Conservation (phyloP, 1,284 basidiomycete species). For the Naganishia albida region DNA sequence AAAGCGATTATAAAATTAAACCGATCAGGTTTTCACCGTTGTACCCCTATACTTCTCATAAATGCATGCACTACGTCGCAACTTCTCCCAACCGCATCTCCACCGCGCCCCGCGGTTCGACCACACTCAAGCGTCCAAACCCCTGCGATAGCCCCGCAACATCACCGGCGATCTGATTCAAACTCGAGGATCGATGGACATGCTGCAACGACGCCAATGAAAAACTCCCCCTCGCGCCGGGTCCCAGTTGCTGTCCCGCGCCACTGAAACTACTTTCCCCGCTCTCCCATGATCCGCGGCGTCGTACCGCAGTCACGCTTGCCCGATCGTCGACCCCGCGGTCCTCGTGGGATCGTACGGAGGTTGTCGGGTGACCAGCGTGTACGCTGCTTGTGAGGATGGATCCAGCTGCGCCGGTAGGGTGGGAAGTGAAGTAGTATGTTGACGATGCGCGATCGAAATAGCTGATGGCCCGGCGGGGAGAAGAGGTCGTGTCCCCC, state of each 20-base stretch:
- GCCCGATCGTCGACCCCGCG: conserved; percentile 41
- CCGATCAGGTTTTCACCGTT: too few species aligned
- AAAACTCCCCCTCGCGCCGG: not conserved
- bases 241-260: conserved; percentile 1
- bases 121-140: conserved; percentile 2
- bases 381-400: not conserved
- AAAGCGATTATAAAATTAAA: too few species aligned
- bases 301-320: conserved; percentile 41
- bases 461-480: conserved; percentile 2
- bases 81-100: not conserved
- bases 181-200: not conserved
- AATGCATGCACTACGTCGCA: too few species aligned
- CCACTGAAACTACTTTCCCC: conserved; percentile 44
- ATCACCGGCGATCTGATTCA: not conserved
- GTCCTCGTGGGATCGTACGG: conserved; percentile 6
- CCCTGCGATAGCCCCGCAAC: not conserved
- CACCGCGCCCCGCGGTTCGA: not conserved
- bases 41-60: not conserved
- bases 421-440: conserved; percentile 7
- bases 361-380: not conserved
- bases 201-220: not conserved
- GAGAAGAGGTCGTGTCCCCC: not conserved
- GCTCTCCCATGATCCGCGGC: conserved; percentile 44
- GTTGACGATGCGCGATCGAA: conserved; percentile 19
- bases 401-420: too few species aligned